These are phyloP conservation scores for Camellia granthamiana DNA, from an alignment of 148 eudicot genomes.

Conservation along the genomic window DNA sequence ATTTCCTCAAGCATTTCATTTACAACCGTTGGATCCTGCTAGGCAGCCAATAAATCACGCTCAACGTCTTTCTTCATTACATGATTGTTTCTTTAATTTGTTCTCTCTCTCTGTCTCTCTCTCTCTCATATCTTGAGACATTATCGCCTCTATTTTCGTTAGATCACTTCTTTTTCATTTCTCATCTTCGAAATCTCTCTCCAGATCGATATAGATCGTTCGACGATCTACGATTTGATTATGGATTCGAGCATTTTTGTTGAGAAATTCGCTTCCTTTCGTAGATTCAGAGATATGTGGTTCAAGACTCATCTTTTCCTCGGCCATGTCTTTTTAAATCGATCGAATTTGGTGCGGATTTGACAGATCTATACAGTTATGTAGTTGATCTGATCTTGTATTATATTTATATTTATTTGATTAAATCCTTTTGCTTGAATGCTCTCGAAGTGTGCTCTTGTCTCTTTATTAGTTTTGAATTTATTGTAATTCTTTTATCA, in stretches of 20 bases:
- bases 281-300: background rate
- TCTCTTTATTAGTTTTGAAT: background rate
- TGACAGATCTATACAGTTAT: background rate
- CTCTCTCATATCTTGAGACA: background rate
- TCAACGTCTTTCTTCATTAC: background rate
- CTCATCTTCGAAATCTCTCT: background rate
- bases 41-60: conserved; percentile 19
- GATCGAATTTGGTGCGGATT: background rate
- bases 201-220: conserved; percentile 18
- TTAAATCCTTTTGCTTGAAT: background rate
- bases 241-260: conserved; percentile 6
- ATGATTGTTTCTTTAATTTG: background rate
- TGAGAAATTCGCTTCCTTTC: too few relatives aligned
- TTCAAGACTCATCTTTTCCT: background rate
- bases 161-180: conserved; percentile 6
- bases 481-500: background rate
- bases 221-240: conserved; percentile 24
- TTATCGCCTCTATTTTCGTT: background rate
- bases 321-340: background rate
- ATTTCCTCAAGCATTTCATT: conserved; percentile 11
- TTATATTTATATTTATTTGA: background rate
- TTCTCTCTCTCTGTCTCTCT: background rate
- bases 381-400: background rate
- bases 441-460: background rate
- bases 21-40: conserved; percentile 25